Base-by-base conservation (phyloP, 2,329 filamentous ascomycete genomes). In the Neofusicoccum laricinum region DNA sequence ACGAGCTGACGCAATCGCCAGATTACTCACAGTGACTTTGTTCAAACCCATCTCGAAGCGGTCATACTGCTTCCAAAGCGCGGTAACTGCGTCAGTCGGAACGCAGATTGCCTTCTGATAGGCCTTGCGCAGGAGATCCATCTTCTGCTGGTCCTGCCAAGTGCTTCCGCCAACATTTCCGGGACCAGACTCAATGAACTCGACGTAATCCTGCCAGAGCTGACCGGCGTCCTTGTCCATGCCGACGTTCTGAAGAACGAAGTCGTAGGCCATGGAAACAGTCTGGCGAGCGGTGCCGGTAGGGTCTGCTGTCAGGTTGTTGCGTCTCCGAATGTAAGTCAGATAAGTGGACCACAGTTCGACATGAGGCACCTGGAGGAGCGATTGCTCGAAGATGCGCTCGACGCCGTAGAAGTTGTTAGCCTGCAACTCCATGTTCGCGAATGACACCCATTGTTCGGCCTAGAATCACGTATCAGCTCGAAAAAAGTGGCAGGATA, bases 111-210 rank as follows among this genome's bases (percentile, higher is more conserved):
- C 94, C 61, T 90, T 90, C 71, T 97, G 93, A 75, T 97, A 99
- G 0, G 92, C 91, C 75, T 96, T 96, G 66, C 95, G 89, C 59
- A 99, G 80, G 69, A 91, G 84, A 71, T 99, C 95, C 90, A 97
- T 96, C 82, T 99, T 99, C 75, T 98, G 95, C 78, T 94, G 91
- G 73, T 98, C 95, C 77, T 98, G 93, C 96, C 95, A 99, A 65
- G 87, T 89, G 65, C 84, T 89, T 48, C 94, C 95, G 30, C 93
- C 94, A 65, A 95, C 86, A 65, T 88, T 88, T 5, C 95, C 95
- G 1, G 95, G 95, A 0, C 90, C 92, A 43, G 87, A 91, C 74
- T 93, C 93, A 76, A 98, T 87, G 74, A 99, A 97, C 69, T 95
- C 88, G 66, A 99, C 89, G 72, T 98, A 98, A 69, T 99, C 95